These are phyloP conservation scores for Aulographum hederae DNA, from an alignment of 2,329 filamentous ascomycete species.

Conservation along the genomic window DNA sequence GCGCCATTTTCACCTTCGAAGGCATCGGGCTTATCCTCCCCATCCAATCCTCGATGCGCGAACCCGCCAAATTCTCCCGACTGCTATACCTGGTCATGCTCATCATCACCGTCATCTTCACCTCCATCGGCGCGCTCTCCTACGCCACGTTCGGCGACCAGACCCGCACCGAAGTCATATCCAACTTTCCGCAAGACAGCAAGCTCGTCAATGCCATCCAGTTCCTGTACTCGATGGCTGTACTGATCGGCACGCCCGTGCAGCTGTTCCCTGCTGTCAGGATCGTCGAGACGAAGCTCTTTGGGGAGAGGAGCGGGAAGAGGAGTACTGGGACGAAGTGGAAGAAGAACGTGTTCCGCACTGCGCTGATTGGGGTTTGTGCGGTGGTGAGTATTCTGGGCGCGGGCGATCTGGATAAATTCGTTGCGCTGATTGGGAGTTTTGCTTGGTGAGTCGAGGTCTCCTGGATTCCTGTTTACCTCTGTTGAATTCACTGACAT, in stretches of 20 bases:
- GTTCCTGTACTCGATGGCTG: slow-evolving; percentile 54
- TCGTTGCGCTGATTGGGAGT: slow-evolving; percentile 55
- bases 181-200: slow-evolving; percentile 54
- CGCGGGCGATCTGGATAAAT: slow-evolving; percentile 53
- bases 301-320: slow-evolving; percentile 45
- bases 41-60: slow-evolving; percentile 58
- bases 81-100: slow-evolving; percentile 53
- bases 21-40: slow-evolving; percentile 61
- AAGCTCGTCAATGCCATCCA: slow-evolving; percentile 60
- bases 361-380: slow-evolving; percentile 37
- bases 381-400: slow-evolving; percentile 44
- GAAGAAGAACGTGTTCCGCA: slow-evolving; percentile 55
- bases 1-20: slow-evolving; percentile 63
- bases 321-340: slow-evolving; percentile 47
- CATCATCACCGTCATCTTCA: slow-evolving; percentile 55
- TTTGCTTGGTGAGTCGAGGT: slow-evolving; percentile 32
- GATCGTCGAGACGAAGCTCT: slow-evolving; percentile 50
- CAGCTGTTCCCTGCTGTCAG: slow-evolving; percentile 58
- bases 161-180: slow-evolving; percentile 57
- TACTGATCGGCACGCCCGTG: slow-evolving; percentile 55
- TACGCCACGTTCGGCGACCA: slow-evolving; percentile 54
- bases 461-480: no score
- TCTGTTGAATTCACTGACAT: no score
- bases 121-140: slow-evolving; percentile 52
- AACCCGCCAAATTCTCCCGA: slow-evolving; percentile 46